These are phyloP conservation scores for Scutellaria baicalensis DNA, from an alignment of 257 asterid species.

Conservation along the genomic window DNA sequence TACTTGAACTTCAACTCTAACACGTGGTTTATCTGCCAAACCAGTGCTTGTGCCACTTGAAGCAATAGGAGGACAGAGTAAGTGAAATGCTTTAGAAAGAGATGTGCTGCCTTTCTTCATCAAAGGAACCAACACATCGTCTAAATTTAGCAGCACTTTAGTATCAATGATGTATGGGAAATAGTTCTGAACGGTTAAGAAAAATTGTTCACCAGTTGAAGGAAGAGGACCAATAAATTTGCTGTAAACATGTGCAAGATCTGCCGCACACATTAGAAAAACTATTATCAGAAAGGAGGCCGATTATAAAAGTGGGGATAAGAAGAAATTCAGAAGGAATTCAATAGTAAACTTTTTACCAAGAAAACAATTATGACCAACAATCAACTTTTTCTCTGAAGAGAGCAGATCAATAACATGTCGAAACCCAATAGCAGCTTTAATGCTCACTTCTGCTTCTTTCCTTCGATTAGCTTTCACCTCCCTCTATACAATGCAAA, in stretches of 20 bases:
- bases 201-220: conserved; percentile 56
- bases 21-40: conserved; percentile 25
- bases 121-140: conserved; percentile 31
- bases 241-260: conserved; percentile 74
- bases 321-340: neutral
- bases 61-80: conserved; percentile 60
- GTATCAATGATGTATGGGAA: conserved; percentile 78
- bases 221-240: conserved; percentile 92
- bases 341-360: conserved; percentile 34
- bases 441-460: conserved; percentile 57
- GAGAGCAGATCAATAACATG: conserved; percentile 85
- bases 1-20: conserved; percentile 83
- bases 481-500: conserved; percentile 48
- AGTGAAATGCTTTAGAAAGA: conserved; percentile 68
- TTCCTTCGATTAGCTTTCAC: conserved; percentile 42
- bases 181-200: conserved; percentile 42
- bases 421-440: conserved; percentile 78
- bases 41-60: conserved; percentile 28
- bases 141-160: conserved; percentile 67
- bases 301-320: neutral
- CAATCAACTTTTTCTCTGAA: conserved; percentile 71
- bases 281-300: conserved; percentile 10
- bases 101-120: conserved; percentile 66
- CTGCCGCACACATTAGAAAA: conserved; percentile 36
- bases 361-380: conserved; percentile 93